Conservation (phyloP, 768 basidiomycete genomes). For the Calocera viscosa region DNA sequence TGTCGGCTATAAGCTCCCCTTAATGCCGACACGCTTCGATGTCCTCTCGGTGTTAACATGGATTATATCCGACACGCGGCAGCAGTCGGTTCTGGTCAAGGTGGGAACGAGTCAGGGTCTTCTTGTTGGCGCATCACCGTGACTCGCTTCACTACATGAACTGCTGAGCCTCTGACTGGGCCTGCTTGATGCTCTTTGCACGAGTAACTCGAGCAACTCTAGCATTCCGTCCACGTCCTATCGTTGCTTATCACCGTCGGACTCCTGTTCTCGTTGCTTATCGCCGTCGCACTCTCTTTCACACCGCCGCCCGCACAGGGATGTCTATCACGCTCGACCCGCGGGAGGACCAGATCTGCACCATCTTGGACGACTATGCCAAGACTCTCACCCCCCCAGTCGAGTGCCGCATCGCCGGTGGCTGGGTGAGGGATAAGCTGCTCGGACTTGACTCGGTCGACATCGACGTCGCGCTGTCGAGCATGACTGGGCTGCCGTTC, state of each 20-base stretch:
- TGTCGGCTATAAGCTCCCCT: too few relatives aligned
- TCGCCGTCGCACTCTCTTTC: not conserved
- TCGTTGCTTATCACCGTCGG: not conserved
- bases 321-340: conserved; percentile 46
- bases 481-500: conserved; percentile 84
- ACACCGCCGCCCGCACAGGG: not conserved
- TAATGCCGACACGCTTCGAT: too few relatives aligned
- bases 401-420: conserved; percentile 83
- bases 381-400: conserved; percentile 39
- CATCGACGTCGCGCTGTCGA: conserved; percentile 79
- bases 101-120: too few relatives aligned
- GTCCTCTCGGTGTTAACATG: too few relatives aligned
- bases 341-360: conserved; percentile 56
- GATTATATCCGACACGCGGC: too few relatives aligned
- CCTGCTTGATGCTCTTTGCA: too few relatives aligned
- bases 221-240: too few relatives aligned
- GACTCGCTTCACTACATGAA: too few relatives aligned
- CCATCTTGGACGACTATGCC: conserved; percentile 73
- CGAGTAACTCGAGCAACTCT: too few relatives aligned
- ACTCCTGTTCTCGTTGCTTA: not conserved
- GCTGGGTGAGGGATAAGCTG: conserved; percentile 98
- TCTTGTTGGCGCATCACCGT: too few relatives aligned
- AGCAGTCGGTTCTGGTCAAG: too few relatives aligned
- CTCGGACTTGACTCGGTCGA: conserved; percentile 74
- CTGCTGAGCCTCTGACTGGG: too few relatives aligned